phyloP scores from a whole-genome alignment of 2,329 filamentous ascomycete species.

The Aspergillus sp. region DNA sequence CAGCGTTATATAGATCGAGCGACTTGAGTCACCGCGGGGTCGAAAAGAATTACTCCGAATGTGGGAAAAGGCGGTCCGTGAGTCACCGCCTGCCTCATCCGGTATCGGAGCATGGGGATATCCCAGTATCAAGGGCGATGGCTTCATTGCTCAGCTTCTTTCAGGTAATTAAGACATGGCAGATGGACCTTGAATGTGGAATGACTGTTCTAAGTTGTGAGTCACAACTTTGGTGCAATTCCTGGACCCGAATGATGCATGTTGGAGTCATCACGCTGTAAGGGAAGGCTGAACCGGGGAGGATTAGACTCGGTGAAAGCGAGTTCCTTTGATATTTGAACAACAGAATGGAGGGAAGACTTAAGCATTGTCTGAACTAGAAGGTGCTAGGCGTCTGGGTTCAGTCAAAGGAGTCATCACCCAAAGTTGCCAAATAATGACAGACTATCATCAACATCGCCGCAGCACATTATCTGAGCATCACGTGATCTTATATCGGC shows the following conservation, averaged over 20 bases:
- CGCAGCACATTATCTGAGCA: not conserved
- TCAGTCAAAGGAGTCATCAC: not conserved
- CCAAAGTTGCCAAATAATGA: not conserved
- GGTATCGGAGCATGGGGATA: not conserved
- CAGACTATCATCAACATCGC: not conserved
- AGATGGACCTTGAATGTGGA: not conserved
- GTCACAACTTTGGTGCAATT: not conserved
- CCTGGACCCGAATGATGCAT: not conserved
- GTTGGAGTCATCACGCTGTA: not conserved
- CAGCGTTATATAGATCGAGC: conserved; percentile 15
- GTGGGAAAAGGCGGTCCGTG: conserved; percentile 19
- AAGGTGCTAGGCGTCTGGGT: no score
- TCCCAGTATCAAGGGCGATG: not conserved
- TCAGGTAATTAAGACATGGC: not conserved
- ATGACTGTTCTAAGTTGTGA: not conserved
- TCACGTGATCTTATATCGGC: conserved; percentile 25
- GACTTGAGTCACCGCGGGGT: conserved; percentile 21
- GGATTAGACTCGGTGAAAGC: not conserved
- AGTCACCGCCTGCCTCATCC: conserved; percentile 21
- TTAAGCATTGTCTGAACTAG: no score
- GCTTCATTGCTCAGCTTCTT: not conserved
- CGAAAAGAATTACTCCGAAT: conserved; percentile 22
- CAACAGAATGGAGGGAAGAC: not conserved
- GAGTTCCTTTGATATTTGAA: not conserved
- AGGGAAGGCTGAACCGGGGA: not conserved